Conservation (phyloP, 2,329 filamentous ascomycete species). For the Cordyceps sp. region DNA sequence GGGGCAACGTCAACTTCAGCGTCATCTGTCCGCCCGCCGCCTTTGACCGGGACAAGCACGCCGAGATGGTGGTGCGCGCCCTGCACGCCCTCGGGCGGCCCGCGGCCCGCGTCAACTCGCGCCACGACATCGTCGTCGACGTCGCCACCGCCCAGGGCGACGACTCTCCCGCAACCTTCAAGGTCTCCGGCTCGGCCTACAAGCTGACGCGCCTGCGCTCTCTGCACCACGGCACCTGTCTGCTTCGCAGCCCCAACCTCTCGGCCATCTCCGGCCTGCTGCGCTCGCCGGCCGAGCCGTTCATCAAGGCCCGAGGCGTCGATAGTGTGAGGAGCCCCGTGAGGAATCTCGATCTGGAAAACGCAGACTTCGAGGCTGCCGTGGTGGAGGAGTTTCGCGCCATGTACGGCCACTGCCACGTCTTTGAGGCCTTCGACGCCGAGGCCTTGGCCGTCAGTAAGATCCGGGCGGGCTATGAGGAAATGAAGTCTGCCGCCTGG, state of each 20-base stretch:
- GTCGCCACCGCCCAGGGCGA: slow-evolving; percentile 5
- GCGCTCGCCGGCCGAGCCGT: slow-evolving; percentile 59
- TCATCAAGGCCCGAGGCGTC: slow-evolving; percentile 68
- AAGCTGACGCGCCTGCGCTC: slow-evolving; percentile 71
- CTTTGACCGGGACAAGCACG: slow-evolving; percentile 78
- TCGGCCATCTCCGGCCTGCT: slow-evolving; percentile 51
- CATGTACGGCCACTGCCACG: slow-evolving; percentile 41
- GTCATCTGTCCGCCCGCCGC: slow-evolving; percentile 63
- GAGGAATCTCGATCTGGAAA: slow-evolving; percentile 52
- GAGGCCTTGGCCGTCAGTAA: slow-evolving; percentile 25
- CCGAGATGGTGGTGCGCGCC: slow-evolving; percentile 83
- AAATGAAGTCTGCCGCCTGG: slow-evolving; percentile 47
- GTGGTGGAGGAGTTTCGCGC: slow-evolving; percentile 47
- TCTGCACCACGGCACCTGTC: slow-evolving; percentile 84
- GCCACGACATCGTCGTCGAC: slow-evolving; percentile 83
- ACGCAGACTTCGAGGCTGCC: slow-evolving; percentile 29
- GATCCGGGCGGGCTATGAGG: slow-evolving; percentile 24
- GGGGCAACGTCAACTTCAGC: slow-evolving; percentile 86
- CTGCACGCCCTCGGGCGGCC: slow-evolving; percentile 41
- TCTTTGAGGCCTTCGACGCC: slow-evolving; percentile 28
- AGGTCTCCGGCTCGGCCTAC: slow-evolving; percentile 88
- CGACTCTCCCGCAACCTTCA: slow-evolving; percentile 30
- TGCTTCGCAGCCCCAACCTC: slow-evolving; percentile 65
- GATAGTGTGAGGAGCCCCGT: slow-evolving; percentile 81
- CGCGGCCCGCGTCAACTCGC: slow-evolving; percentile 61